phyloP scores from a whole-genome alignment of 1,284 basidiomycete species.

The Rhizopogon hawkerae region DNA sequence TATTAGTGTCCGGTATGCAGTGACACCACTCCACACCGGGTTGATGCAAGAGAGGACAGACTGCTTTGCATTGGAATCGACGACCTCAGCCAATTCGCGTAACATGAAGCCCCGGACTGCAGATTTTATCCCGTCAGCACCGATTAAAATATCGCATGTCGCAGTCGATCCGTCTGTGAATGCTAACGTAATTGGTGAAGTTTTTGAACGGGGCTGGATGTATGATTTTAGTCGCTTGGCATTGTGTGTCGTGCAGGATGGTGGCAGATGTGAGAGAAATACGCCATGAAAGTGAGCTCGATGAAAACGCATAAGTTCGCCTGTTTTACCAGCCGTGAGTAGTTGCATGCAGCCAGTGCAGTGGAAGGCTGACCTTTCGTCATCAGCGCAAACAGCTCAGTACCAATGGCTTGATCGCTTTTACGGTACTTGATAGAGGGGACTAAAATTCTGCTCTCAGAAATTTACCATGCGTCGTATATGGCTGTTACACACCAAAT shows the following conservation, averaged over 20 bases:
- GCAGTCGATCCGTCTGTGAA: slow-evolving; percentile 38
- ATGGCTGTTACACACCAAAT: slow-evolving; percentile 19
- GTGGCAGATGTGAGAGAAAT: slow-evolving; percentile 28
- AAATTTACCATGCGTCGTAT: background rate
- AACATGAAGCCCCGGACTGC: slow-evolving; percentile 36
- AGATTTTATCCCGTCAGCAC: slow-evolving; percentile 48
- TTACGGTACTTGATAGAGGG: slow-evolving; percentile 40
- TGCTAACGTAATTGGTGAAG: slow-evolving; percentile 26
- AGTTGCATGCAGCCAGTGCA: slow-evolving; percentile 1
- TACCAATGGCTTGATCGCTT: slow-evolving; percentile 40
- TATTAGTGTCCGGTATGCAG: slow-evolving; percentile 35
- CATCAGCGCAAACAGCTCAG: slow-evolving; percentile 38
- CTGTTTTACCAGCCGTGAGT: slow-evolving; percentile 18
- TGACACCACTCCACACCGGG: slow-evolving; percentile 36
- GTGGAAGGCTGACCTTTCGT: slow-evolving; percentile 33
- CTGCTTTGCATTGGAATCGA: slow-evolving; percentile 11
- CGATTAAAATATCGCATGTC: slow-evolving; percentile 40
- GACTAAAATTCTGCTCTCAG: slow-evolving; percentile 24
- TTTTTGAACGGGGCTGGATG: slow-evolving; percentile 17
- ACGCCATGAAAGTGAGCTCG: slow-evolving; percentile 37
- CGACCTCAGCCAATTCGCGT: slow-evolving; percentile 18
- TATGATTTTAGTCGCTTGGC: slow-evolving; percentile 34
- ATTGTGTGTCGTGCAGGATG: slow-evolving; percentile 26
- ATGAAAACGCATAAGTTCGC: slow-evolving; percentile 33
- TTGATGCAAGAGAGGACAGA: slow-evolving; percentile 21